Percentiles rank a stretch among this genome's conserved stretches.
Evolutionary conservation across 2,329 filamentous ascomycete genomes (phyloP).

Genomic region (Aspergillus tamarii): DNA sequence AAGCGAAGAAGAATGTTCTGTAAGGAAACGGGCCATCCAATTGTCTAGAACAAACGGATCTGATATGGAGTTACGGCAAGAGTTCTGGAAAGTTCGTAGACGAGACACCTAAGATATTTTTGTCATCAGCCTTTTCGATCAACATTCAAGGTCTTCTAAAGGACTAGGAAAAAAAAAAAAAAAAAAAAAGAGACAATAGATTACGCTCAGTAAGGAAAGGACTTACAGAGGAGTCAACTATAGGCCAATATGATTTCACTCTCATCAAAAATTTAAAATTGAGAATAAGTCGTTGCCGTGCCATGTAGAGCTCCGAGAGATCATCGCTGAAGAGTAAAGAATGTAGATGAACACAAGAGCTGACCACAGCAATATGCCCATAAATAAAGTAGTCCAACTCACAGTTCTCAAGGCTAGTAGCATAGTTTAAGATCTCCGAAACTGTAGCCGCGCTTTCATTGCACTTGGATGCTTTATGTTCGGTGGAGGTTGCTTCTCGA

Average conservation of each 20-base stretch:
- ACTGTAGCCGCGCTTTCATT: slow-evolving; percentile 21
- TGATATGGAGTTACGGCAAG: slow-evolving; percentile 22
- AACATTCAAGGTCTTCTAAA: not conserved
- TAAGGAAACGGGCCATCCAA: slow-evolving; percentile 31
- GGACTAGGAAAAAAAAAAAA: not conserved
- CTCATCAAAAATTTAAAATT: slow-evolving; percentile 29
- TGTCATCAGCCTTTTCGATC: not conserved
- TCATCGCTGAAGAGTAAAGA: slow-evolving; percentile 24
- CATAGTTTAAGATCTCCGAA: slow-evolving; percentile 23
- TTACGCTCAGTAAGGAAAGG: not conserved
- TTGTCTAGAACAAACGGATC: slow-evolving; percentile 26
- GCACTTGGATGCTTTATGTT: slow-evolving; percentile 16
- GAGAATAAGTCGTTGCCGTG: slow-evolving; percentile 19
- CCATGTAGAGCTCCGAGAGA: slow-evolving; percentile 13
- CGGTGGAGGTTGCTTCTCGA: not conserved
- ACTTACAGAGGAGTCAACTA: slow-evolving; percentile 23
- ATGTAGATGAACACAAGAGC: slow-evolving; percentile 28
- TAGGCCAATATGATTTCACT: slow-evolving; percentile 25
- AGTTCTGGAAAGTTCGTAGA: slow-evolving; percentile 27
- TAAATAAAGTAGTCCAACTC: slow-evolving; percentile 27
- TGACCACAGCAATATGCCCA: slow-evolving; percentile 25
- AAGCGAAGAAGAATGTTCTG: slow-evolving; percentile 23
- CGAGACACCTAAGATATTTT: slow-evolving; percentile 17
- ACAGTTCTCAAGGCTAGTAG: slow-evolving; percentile 19
- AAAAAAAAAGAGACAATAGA: not conserved